Percentiles rank a stretch among this genome's conserved stretches.
phyloP scores from a whole-genome alignment of 75 land plant species.

The Sequoiadendron giganteum region DNA sequence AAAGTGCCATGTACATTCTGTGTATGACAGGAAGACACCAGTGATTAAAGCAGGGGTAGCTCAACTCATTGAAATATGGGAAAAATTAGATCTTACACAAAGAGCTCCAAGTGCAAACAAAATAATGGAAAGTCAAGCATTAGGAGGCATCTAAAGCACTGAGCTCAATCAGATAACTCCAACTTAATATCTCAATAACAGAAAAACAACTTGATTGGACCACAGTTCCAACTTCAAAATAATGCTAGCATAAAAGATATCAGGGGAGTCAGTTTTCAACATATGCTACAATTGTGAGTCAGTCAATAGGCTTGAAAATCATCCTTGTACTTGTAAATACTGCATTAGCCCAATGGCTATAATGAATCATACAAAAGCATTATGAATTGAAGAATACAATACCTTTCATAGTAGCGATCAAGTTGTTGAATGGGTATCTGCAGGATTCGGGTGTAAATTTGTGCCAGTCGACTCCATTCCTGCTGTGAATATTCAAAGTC shows the following conservation, averaged over 20 bases:
- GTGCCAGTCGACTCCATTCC: conserved; percentile 63
- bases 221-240: neutral
- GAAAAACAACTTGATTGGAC: neutral
- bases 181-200: neutral
- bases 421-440: conserved; percentile 71
- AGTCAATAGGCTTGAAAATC: neutral
- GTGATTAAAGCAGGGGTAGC: neutral
- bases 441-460: conserved; percentile 63
- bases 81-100: neutral
- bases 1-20: neutral
- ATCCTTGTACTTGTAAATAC: neutral
- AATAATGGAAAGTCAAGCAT: neutral
- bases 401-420: conserved; percentile 70
- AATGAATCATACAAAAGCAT: neutral
- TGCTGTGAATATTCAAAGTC: conserved; percentile 73
- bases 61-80: neutral
- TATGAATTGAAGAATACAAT: neutral
- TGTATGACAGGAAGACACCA: neutral
- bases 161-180: too few species aligned
- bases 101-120: neutral
- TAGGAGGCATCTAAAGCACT: neutral
- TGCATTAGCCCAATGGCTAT: neutral
- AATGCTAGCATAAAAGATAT: neutral
- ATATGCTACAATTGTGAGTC: neutral
- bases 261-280: neutral